Percentiles rank a stretch among this genome's conserved stretches.
Evolutionary conservation across 2,329 filamentous ascomycete genomes (phyloP).

Genomic region (Pseudopyricularia cyperi): DNA sequence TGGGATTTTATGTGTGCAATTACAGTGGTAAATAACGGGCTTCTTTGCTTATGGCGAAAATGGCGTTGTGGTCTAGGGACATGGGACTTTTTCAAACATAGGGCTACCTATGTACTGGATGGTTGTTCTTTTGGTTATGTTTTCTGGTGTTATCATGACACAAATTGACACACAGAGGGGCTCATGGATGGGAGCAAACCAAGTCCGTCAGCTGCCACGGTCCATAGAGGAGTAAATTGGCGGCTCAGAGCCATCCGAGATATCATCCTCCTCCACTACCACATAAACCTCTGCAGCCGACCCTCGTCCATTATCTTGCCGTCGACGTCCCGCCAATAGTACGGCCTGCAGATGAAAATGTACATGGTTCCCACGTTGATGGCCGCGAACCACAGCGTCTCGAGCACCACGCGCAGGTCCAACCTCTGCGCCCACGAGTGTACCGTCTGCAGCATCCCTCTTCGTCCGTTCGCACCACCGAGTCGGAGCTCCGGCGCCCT

Average conservation of each 20-base stretch:
- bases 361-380: slow-evolving; percentile 57
- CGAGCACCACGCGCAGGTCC: slow-evolving; percentile 38
- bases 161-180: too few relatives aligned
- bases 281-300: slow-evolving; percentile 67
- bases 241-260: background rate
- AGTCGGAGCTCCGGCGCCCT: background rate
- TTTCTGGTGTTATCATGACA: too few relatives aligned
- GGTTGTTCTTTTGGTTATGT: background rate
- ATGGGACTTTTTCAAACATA: background rate
- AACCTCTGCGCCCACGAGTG: slow-evolving; percentile 10
- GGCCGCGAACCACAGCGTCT: slow-evolving; percentile 55
- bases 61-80: background rate
- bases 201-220: too few relatives aligned
- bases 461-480: background rate
- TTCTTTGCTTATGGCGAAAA: background rate
- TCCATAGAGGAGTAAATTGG: too few relatives aligned
- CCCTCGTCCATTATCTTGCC: slow-evolving; percentile 40
- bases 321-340: slow-evolving; percentile 46
- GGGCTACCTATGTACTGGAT: background rate
- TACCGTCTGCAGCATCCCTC: background rate
- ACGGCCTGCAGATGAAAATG: slow-evolving; percentile 56
- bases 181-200: too few relatives aligned
- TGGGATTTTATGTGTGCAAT: background rate
- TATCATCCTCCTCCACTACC: slow-evolving; percentile 32
- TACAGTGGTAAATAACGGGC: background rate